Evolutionary conservation across 139 green algal species (phyloP).

Genomic region (Picochlorum sp.): DNA sequence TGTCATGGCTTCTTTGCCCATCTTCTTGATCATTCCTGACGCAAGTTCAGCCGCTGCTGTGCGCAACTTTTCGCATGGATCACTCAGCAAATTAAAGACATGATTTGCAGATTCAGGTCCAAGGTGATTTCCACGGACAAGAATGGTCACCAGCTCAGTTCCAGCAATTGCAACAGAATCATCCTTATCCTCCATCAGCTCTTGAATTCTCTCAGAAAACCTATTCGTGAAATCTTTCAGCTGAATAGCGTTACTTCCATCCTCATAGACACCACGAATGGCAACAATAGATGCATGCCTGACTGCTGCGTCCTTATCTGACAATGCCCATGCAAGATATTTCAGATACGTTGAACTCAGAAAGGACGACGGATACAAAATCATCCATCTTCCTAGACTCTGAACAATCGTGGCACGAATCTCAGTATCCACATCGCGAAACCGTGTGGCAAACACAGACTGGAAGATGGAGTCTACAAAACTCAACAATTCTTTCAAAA

Average conservation of each 20-base stretch:
- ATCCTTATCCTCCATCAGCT: conserved; percentile 76
- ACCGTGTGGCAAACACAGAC: conserved; percentile 46
- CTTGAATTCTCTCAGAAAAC: conserved; percentile 67
- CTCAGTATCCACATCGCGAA: conserved; percentile 59
- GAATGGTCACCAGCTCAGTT: conserved; percentile 42
- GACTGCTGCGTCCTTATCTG: conserved; percentile 67
- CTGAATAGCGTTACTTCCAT: conserved; percentile 39
- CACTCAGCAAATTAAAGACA: conserved; percentile 48
- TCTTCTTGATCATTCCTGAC: conserved; percentile 41
- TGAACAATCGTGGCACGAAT: conserved; percentile 66
- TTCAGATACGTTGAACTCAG: conserved; percentile 85
- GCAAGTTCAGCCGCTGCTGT: conserved; percentile 57
- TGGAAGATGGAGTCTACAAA: conserved; percentile 45
- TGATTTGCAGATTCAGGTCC: conserved; percentile 9
- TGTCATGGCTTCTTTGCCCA: conserved; percentile 14
- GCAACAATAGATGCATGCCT: conserved; percentile 38
- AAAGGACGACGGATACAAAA: conserved; percentile 56
- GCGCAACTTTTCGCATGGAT: conserved; percentile 36
- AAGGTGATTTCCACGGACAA: conserved; percentile 40
- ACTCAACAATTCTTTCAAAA: conserved; percentile 36
- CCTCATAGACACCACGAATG: conserved; percentile 52
- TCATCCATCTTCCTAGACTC: conserved; percentile 80
- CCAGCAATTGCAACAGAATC: conserved; percentile 66
- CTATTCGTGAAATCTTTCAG: conserved; percentile 65
- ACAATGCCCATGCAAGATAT: conserved; percentile 93